Conservation (phyloP, 345 rosid species). For the Kernera saxatilis region DNA sequence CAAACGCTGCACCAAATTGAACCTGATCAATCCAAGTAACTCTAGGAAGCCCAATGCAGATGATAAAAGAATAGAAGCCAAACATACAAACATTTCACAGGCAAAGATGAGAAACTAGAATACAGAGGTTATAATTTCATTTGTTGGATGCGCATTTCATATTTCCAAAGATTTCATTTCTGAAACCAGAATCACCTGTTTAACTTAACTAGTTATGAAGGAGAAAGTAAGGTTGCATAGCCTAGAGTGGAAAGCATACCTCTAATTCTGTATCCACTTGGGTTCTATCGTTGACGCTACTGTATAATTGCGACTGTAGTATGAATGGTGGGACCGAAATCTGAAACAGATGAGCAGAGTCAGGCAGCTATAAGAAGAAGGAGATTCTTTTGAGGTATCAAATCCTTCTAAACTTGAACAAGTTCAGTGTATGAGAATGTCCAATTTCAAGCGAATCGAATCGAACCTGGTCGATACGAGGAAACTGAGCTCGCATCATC, state of each 20-base stretch:
- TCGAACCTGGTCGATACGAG: constrained; percentile 63
- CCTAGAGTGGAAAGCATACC: constrained; percentile 28
- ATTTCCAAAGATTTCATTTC: neutral
- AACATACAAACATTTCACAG: neutral
- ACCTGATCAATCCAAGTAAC: neutral
- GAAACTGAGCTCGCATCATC: constrained; percentile 93
- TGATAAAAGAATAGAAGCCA: neutral
- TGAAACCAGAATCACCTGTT: neutral
- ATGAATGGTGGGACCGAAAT: constrained; percentile 68
- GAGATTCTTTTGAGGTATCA: neutral
- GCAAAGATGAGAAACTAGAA: neutral
- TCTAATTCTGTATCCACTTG: constrained; percentile 88
- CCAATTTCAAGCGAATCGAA: neutral
- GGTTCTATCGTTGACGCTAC: constrained; percentile 77
- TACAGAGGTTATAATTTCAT: neutral
- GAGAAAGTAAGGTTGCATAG: neutral
- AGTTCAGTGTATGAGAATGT: neutral
- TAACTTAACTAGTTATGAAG: neutral
- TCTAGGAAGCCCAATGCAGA: neutral
- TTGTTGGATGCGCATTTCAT: neutral
- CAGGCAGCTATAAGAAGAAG: neutral
- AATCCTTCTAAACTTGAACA: neutral
- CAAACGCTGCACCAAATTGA: constrained; percentile 42
- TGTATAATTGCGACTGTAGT: constrained; percentile 79
- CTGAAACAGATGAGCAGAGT: constrained; percentile 36